Percentiles rank a stretch among this genome's conserved stretches.
phyloP scores from a whole-genome alignment of 306 rosid species.

The Lablab purpureus region DNA sequence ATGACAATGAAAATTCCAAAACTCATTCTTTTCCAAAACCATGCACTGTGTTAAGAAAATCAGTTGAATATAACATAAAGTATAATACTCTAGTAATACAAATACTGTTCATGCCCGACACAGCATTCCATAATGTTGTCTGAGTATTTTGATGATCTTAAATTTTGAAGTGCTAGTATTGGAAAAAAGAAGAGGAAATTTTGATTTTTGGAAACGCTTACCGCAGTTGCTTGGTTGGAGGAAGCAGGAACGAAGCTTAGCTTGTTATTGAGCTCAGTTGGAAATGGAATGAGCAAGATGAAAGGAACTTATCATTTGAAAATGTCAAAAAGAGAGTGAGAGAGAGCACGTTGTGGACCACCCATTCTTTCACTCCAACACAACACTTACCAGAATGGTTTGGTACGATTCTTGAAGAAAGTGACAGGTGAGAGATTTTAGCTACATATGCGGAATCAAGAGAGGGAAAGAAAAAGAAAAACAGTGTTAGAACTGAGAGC shows the following conservation, averaged over 20 bases:
- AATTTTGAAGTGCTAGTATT: background rate
- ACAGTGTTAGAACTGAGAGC: conserved; percentile 29
- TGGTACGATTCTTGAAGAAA: conserved; percentile 45
- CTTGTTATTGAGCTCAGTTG: conserved; percentile 29
- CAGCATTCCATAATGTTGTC: background rate
- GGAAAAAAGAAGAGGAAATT: background rate
- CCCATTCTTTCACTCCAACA: conserved; percentile 6
- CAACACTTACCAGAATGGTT: conserved; percentile 49
- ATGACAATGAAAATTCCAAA: no score
- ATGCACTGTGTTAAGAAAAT: no score
- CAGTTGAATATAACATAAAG: background rate
- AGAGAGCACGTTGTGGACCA: conserved; percentile 49
- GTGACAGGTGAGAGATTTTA: conserved; percentile 45
- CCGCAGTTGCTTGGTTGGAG: background rate
- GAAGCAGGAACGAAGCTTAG: conserved; percentile 5
- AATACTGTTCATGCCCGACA: background rate
- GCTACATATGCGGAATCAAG: conserved; percentile 24
- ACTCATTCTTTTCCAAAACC: no score
- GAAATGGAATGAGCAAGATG: conserved; percentile 9
- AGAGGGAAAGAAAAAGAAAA: background rate
- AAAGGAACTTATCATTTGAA: conserved; percentile 38
- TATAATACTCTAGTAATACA: background rate
- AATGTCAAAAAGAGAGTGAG: conserved; percentile 30
- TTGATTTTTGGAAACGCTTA: background rate
- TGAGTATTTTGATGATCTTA: background rate